These are phyloP conservation scores for Dillenia turbinata DNA, from an alignment of 164 flowering plant genomes.

Conservation along the genomic window DNA sequence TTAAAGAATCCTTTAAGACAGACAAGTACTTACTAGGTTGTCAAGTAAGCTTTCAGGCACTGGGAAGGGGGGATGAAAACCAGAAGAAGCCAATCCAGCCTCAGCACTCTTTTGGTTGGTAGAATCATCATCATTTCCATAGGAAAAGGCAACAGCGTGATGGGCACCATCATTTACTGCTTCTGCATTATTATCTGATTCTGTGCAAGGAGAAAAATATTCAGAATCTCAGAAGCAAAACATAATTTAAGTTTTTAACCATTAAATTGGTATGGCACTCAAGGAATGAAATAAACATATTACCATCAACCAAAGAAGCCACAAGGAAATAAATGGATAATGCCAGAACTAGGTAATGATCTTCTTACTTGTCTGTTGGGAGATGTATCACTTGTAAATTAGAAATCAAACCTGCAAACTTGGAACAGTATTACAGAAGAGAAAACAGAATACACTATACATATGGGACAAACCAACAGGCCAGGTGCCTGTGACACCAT, in stretches of 20 bases:
- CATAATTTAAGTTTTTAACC: conserved; percentile 4
- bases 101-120: conserved; percentile 32
- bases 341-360: conserved; percentile 17
- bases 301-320: conserved; percentile 4
- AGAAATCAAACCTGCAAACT: conserved; percentile 58
- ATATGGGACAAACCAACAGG: conserved; percentile 7
- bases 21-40: conserved; percentile 57
- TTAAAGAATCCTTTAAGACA: background rate
- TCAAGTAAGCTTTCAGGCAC: conserved; percentile 70
- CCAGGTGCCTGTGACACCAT: conserved; percentile 4
- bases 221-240: background rate
- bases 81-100: conserved; percentile 23
- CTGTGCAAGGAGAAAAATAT: conserved; percentile 27
- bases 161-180: conserved; percentile 28
- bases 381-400: conserved; percentile 45
- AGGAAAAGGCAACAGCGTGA: conserved; percentile 67
- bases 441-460: background rate
- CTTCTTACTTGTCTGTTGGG: conserved; percentile 54
- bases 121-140: conserved; percentile 50
- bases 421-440: conserved; percentile 26
- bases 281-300: background rate
- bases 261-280: background rate
- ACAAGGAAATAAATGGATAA: conserved; percentile 2
- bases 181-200: conserved; percentile 28
- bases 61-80: conserved; percentile 72